Evolutionary conservation across 2,329 filamentous ascomycete species (phyloP), one percentile per base, ranked within the genome.

Genomic region (Alternaria sp.): DNA sequence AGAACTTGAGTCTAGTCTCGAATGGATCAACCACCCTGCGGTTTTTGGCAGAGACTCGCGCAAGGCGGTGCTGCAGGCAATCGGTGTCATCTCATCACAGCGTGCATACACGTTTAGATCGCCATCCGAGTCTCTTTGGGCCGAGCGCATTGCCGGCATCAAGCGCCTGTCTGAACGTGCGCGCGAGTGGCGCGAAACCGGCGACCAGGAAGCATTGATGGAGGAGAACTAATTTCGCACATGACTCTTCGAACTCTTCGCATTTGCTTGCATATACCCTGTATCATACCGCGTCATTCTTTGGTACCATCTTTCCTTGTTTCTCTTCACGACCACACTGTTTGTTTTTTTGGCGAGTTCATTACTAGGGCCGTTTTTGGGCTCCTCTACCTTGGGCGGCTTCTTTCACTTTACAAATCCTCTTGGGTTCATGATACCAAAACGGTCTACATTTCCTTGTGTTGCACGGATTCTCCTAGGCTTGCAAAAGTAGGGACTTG

Each of bases 11-110:
- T 87, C 91, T 33, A 92, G 91, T 50, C 82, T 99, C 14, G 95
- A 99, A 79, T 99, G 95, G 95, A 98, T 99, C 78, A 93, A 90
- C 74, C 95, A 99, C 72, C 95, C 95, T 1, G 93, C 93, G 2
- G 92, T 98, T 2, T 99, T 99, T 75, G 90, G 91, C 8, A 88
- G 95, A 36, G 95, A 99, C 76, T 95, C 91, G 57, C 89, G 95
- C 71, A 99, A 99, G 81, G 92, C 94, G 4, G 93, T 99, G 2
- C 83, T 99, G 24, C 95, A 99, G 77, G 92, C 93, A 14, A 98
- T 99, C 66, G 94, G 95, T 6, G 93, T 98, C 61, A 97, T 99
- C 69, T 95, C 91, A 72, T 96, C 91, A 6, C 95, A 99, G 79
- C 86, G 95, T 45, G 93, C 90, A 10, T 97, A 94, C 75, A 98